Conservation (phyloP, 2,329 filamentous ascomycete species). For the Aspergillus quadrilineatus region DNA sequence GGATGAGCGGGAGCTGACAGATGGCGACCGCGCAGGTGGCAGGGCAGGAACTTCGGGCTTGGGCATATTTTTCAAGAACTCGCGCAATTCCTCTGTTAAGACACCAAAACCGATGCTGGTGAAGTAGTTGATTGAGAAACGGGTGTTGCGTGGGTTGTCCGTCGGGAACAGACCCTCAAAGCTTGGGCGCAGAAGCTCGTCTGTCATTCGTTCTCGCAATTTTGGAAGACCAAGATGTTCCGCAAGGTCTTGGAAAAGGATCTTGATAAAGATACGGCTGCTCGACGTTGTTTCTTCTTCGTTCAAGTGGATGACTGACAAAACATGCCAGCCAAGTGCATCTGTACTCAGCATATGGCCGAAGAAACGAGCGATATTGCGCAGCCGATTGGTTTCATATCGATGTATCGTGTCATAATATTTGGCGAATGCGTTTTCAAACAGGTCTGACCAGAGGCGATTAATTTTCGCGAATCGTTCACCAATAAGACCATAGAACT, state of each 20-base stretch:
- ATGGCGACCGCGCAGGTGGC: conserved; percentile 59
- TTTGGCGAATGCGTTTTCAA: conserved; percentile 83
- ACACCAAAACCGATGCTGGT: conserved; percentile 95
- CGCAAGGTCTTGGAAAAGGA: conserved; percentile 86
- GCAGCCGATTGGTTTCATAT: conserved; percentile 90
- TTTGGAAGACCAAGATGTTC: conserved; percentile 83
- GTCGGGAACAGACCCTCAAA: conserved; percentile 85
- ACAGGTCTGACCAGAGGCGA: conserved; percentile 87
- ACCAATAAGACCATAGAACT: conserved; percentile 92
- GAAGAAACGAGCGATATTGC: conserved; percentile 94
- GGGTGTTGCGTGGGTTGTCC: conserved; percentile 83
- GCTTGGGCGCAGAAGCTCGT: conserved; percentile 73
- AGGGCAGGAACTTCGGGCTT: conserved; percentile 75
- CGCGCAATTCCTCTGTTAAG: conserved; percentile 92
- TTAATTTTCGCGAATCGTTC: conserved; percentile 97
- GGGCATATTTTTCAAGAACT: conserved; percentile 83
- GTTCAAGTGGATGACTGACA: conserved; percentile 83
- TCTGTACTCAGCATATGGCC: conserved; percentile 86
- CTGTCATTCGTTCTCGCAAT: conserved; percentile 71
- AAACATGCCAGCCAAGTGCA: conserved; percentile 86
- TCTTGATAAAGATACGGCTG: conserved; percentile 98
- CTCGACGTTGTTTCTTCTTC: conserved; percentile 97
- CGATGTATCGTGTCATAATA: conserved; percentile 98
- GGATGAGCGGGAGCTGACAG: conserved; percentile 46
- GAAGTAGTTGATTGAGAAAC: conserved; percentile 99